phyloP scores from a whole-genome alignment of 352 stramenopile species.

The Phytophthora tentaculata region DNA sequence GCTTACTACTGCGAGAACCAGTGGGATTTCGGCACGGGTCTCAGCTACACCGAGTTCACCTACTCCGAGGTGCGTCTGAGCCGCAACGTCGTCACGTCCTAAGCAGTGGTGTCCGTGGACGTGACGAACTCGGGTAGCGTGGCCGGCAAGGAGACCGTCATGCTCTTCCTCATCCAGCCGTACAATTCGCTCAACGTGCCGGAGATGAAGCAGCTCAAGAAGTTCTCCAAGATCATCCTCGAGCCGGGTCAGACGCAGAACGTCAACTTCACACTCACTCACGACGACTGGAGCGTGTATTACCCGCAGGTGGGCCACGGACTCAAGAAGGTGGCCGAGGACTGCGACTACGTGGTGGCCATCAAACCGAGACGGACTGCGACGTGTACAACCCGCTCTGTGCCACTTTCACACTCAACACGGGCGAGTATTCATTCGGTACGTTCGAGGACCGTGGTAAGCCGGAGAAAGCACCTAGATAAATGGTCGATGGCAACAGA shows the following conservation, averaged over 20 bases:
- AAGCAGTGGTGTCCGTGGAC: constrained; percentile 34
- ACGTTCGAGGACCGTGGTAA: constrained; percentile 34
- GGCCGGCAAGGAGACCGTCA: constrained; percentile 27
- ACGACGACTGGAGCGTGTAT: constrained; percentile 42
- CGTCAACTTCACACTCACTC: constrained; percentile 48
- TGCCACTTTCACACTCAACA: constrained; percentile 43
- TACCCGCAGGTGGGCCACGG: constrained; percentile 62
- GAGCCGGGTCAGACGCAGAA: constrained; percentile 35
- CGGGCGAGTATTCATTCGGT: constrained; percentile 35
- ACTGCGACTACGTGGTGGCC: constrained; percentile 59
- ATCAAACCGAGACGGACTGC: constrained; percentile 67
- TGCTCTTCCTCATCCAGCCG: constrained; percentile 32
- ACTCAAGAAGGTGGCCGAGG: constrained; percentile 51
- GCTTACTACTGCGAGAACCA: constrained; percentile 56
- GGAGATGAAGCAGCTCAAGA: constrained; percentile 37
- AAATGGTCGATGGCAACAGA: too few relatives aligned
- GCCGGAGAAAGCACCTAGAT: too few relatives aligned
- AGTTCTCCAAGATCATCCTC: constrained; percentile 57
- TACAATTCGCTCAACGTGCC: constrained; percentile 26
- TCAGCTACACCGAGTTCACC: constrained; percentile 77
- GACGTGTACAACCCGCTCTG: constrained; percentile 50
- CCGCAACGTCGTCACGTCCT: constrained; percentile 25
- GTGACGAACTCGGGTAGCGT: constrained; percentile 55
- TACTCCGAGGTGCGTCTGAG: constrained; percentile 54
- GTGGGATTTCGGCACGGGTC: constrained; percentile 80